These are phyloP conservation scores for Vigna nakashimae DNA, from an alignment of 306 rosid genomes.

Conservation along the genomic window DNA sequence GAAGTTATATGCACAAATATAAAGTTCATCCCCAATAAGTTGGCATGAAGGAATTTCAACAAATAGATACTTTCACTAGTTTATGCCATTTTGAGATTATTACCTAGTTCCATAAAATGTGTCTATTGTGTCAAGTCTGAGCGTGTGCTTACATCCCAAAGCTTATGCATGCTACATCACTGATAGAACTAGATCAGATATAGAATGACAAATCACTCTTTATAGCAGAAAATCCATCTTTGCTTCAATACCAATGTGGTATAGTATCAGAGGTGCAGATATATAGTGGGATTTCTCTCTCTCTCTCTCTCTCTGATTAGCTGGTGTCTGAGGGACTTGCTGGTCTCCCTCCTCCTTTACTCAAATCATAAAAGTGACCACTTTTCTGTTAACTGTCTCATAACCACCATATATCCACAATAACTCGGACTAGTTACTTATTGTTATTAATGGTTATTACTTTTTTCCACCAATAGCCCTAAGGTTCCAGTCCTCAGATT, in stretches of 20 bases:
- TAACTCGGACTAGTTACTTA: too few species aligned
- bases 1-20: background rate
- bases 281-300: too few species aligned
- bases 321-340: background rate
- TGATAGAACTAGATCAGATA: background rate
- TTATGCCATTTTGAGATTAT: background rate
- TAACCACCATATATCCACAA: background rate
- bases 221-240: background rate
- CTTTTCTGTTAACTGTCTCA: background rate
- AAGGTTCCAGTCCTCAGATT: background rate
- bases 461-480: too few species aligned
- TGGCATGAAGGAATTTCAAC: background rate
- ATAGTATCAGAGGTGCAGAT: background rate
- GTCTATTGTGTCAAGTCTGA: background rate
- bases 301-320: too few species aligned
- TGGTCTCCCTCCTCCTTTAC: background rate
- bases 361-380: background rate
- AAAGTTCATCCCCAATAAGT: background rate
- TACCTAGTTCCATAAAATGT: background rate
- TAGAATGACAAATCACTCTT: background rate
- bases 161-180: background rate
- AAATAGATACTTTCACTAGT: background rate
- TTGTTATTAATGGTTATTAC: too few species aligned
- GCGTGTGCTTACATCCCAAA: background rate
- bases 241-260: background rate